Conservation (phyloP, 768 basidiomycete species). For the Epithele typhae region DNA sequence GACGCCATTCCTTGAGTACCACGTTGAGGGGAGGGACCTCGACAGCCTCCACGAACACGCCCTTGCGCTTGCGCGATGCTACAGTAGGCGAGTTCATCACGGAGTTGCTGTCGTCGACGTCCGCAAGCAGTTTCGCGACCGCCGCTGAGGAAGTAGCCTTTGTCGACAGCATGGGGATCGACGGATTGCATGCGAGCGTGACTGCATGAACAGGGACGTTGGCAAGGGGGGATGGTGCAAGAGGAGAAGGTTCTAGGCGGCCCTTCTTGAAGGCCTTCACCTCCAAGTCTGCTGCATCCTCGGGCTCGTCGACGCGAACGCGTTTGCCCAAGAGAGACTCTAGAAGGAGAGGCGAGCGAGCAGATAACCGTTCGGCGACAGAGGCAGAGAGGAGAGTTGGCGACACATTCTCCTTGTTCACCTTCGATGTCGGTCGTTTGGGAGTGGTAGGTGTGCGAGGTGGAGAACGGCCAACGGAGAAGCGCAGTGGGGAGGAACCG, state of each 20-base stretch:
- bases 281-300: slow-evolving; percentile 3
- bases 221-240: slow-evolving; percentile 1
- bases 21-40: slow-evolving; percentile 37
- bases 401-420: slow-evolving; percentile 57
- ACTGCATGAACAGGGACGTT: slow-evolving; percentile 6
- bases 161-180: no score
- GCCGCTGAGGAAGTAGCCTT: no score
- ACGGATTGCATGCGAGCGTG: not conserved
- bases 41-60: slow-evolving; percentile 48
- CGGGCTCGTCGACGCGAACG: slow-evolving; percentile 30
- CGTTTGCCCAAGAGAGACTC: slow-evolving; percentile 40
- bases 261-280: slow-evolving; percentile 12
- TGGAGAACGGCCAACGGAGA: slow-evolving; percentile 2
- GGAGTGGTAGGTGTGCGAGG: slow-evolving; percentile 12
- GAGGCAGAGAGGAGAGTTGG: slow-evolving; percentile 34
- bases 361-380: slow-evolving; percentile 43
- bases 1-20: no score
- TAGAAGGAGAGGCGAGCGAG: slow-evolving; percentile 34
- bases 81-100: not conserved
- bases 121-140: no score
- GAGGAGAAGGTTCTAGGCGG: slow-evolving; percentile 10
- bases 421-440: slow-evolving; percentile 15
- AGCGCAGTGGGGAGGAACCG: not conserved
- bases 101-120: not conserved
- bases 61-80: slow-evolving; percentile 40